Evolutionary conservation across 768 basidiomycete genomes (phyloP).

Genomic region (Pleurotus eryngii): DNA sequence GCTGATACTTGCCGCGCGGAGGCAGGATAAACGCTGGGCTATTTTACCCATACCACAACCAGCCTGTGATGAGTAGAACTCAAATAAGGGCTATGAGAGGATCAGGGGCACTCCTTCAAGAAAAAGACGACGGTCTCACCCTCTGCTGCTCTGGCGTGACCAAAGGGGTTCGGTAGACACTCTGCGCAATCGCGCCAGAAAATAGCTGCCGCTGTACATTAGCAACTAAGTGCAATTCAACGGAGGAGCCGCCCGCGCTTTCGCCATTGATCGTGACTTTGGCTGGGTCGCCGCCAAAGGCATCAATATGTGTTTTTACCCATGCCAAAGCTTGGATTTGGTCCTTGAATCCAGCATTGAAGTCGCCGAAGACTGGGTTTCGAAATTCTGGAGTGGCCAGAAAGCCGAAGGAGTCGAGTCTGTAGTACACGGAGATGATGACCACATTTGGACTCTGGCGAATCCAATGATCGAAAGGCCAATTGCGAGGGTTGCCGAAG

Average conservation of each 20-base stretch:
- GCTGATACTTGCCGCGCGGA: conserved; percentile 48
- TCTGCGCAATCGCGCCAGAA: conserved; percentile 57
- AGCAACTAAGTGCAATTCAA: conserved; percentile 57
- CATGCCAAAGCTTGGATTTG: conserved; percentile 62
- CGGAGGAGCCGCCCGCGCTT: conserved; percentile 34
- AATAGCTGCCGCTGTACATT: conserved; percentile 39
- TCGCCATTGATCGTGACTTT: conserved; percentile 62
- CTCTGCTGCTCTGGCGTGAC: conserved; percentile 49
- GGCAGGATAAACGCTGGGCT: conserved; percentile 36
- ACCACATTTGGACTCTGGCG: conserved; percentile 60
- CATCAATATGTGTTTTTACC: conserved; percentile 57
- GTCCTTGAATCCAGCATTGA: conserved; percentile 55
- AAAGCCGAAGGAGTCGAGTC: conserved; percentile 62
- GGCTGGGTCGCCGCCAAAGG: conserved; percentile 61
- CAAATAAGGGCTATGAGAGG: conserved; percentile 43
- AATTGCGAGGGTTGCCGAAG: conserved; percentile 59
- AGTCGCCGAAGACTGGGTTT: conserved; percentile 37
- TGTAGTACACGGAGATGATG: conserved; percentile 65
- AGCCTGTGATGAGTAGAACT: conserved; percentile 44
- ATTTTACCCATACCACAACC: conserved; percentile 43
- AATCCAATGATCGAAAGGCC: conserved; percentile 67
- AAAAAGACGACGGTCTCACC: conserved; percentile 27
- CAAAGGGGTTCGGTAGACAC: conserved; percentile 51
- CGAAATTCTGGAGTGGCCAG: conserved; percentile 47
- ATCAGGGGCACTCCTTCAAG: background rate